A percentile compares a stretch with the other conserved stretches of the same genome.
phyloP scores from a whole-genome alignment of 2,329 filamentous ascomycete species.

The Ceratocystis cacaofunesta region DNA sequence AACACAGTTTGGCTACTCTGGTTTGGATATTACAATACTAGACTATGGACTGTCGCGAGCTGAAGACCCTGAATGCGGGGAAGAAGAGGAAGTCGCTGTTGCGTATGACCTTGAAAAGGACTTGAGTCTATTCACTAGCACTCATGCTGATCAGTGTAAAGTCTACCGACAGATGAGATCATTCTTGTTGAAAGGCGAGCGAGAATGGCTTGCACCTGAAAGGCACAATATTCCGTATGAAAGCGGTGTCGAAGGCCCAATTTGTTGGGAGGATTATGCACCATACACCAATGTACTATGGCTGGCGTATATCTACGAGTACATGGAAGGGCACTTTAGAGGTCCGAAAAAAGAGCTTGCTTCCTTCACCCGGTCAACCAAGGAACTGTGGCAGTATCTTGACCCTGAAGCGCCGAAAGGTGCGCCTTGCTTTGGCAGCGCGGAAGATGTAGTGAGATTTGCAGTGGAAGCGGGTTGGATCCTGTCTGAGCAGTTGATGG shows the following conservation, averaged over 20 bases:
- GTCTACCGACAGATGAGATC: constrained; percentile 50
- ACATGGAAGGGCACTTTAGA: constrained; percentile 33
- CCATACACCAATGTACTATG: constrained; percentile 53
- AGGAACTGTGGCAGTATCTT: constrained; percentile 39
- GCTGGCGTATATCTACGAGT: constrained; percentile 47
- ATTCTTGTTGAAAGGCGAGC: constrained; percentile 37
- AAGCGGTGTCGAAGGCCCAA: constrained; percentile 26
- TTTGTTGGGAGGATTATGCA: constrained; percentile 39
- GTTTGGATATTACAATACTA: constrained; percentile 47
- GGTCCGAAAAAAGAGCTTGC: constrained; percentile 33
- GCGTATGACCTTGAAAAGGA: constrained; percentile 47
- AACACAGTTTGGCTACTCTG: constrained; percentile 40
- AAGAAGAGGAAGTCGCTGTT: constrained; percentile 28
- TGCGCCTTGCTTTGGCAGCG: constrained; percentile 38
- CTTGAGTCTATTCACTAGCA: constrained; percentile 43
- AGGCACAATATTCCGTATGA: constrained; percentile 35
- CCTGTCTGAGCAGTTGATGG: constrained; percentile 36
- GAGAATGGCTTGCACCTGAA: constrained; percentile 34
- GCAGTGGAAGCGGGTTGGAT: constrained; percentile 45
- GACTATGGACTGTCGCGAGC: constrained; percentile 52
- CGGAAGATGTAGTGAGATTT: constrained; percentile 42
- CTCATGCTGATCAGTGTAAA: constrained; percentile 43
- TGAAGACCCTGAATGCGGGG: constrained; percentile 27
- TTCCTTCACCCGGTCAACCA: constrained; percentile 33
- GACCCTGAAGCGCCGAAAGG: constrained; percentile 34